A percentile compares a stretch with the other conserved stretches of the same genome.
phyloP scores from a whole-genome alignment of 192 early-diverging fungal species.

The Physocladia obscura region DNA sequence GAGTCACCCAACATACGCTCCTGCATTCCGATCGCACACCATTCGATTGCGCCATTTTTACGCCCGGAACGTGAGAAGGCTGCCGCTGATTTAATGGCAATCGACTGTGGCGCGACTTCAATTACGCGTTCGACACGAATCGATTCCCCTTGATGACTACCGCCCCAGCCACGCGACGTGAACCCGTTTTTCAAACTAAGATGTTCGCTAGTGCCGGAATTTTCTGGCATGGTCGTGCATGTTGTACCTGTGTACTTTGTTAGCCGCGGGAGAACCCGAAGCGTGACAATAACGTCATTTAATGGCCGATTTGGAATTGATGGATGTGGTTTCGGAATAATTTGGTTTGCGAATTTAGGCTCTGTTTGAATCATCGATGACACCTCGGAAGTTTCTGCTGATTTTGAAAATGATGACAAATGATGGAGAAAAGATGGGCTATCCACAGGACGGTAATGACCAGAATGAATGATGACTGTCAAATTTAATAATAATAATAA shows the following conservation, averaged over 20 bases:
- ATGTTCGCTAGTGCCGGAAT: slow-evolving; percentile 18
- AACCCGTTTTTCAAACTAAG: slow-evolving; percentile 15
- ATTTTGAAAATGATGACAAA: neutral
- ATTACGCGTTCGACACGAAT: slow-evolving; percentile 61
- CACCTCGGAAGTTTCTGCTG: neutral
- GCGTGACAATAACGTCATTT: slow-evolving; percentile 67
- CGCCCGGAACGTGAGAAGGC: slow-evolving; percentile 35
- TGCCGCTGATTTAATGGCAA: slow-evolving; percentile 16
- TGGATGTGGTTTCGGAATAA: neutral
- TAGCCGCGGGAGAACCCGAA: slow-evolving; percentile 72
- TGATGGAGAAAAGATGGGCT: slow-evolving; percentile 26
- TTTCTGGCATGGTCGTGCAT: slow-evolving; percentile 30
- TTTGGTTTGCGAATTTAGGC: slow-evolving; percentile 1
- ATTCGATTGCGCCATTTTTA: slow-evolving; percentile 41
- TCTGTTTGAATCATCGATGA: neutral
- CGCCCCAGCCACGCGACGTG: slow-evolving; percentile 66
- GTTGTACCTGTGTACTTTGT: slow-evolving; percentile 65
- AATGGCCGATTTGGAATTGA: slow-evolving; percentile 29
- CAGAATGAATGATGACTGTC: slow-evolving; percentile 67
- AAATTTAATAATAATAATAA: neutral
- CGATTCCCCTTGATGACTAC: slow-evolving; percentile 74
- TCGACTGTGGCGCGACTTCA: slow-evolving; percentile 41
- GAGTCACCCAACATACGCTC: slow-evolving; percentile 5
- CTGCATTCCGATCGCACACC: slow-evolving; percentile 26
- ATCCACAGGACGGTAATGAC: slow-evolving; percentile 53